Base-by-base conservation (phyloP, 805 yeast genomes). In the Saccharomycopsis amapae region DNA sequence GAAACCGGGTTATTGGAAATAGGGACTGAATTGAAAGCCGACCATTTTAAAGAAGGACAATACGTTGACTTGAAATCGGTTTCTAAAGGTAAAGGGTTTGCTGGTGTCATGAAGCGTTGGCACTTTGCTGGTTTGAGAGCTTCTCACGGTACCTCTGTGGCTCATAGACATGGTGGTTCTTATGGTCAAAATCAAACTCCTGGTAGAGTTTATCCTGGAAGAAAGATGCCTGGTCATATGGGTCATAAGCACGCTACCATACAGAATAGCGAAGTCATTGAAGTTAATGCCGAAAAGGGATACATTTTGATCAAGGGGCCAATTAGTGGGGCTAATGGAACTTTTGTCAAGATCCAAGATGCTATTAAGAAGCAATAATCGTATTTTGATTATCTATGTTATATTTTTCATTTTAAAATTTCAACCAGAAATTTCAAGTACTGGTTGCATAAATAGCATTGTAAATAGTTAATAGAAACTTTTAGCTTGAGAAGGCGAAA, bases 141-240 rank as follows among this genome's bases (percentile, higher is more conserved):
- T 5, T 73, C 97, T 1, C 98, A 93, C 64, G 98, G 98, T 83
- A 89, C 85, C 22, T 86, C 98, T 24, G 70, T 76, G 41, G 82
- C 90, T 31, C 97, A 93, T 63, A 83, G 98, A 74, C 80, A 88
- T 48, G 95, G 95, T 58, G 98, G 98, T 75, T 89, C 97, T 26
- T 88, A 84, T 57, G 98, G 98, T 77, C 87, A 82, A 63, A 85
- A 85, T 59, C 95, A 93, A 55, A 83, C 86, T 52, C 98, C 98
- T 12, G 97, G 96, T 59, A 84, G 98, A 70, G 86, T 88, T 44
- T 70, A 88, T 52, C 97, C 97, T 13, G 97, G 97, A 20, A 89
- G 86, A 69, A 90, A 88, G 67, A 90, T 93, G 98, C 95, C 97
- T 31, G 98, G 98, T 54, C 85, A 85, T 64, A 82, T 89, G 93